Evolutionary conservation across 129 eudicot genomes (phyloP).

Genomic region (Silybum marianum): DNA sequence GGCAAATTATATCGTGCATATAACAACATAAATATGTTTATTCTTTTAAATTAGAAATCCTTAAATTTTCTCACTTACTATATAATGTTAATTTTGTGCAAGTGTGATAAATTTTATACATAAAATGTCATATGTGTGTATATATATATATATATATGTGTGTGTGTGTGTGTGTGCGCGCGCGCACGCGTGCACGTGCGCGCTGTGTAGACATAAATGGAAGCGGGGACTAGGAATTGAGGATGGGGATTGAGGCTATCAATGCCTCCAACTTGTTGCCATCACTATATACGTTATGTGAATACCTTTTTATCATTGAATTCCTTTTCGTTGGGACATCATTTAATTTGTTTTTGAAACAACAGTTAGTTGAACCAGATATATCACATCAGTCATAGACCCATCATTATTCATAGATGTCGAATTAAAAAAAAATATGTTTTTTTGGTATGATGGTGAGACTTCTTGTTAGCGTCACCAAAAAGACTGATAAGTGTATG

Average conservation of each 20-base stretch:
- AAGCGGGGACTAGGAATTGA: not conserved
- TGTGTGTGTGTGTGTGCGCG: too few relatives aligned
- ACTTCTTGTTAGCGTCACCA: not conserved
- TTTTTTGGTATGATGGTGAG: not conserved
- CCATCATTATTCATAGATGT: not conserved
- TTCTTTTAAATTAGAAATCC: too few relatives aligned
- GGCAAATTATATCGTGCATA: too few relatives aligned
- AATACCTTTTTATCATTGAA: not conserved
- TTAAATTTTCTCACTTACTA: too few relatives aligned
- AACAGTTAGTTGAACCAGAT: not conserved
- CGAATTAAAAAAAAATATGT: not conserved
- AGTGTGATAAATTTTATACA: too few relatives aligned
- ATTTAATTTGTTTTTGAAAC: not conserved
- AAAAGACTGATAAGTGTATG: not conserved
- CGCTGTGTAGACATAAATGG: not conserved
- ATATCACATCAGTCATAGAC: not conserved
- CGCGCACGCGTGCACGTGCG: too few relatives aligned
- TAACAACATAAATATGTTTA: too few relatives aligned
- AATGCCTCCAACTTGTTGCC: not conserved
- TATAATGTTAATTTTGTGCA: too few relatives aligned
- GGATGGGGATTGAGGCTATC: not conserved
- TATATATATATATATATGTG: too few relatives aligned
- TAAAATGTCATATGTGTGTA: too few relatives aligned
- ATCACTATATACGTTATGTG: not conserved
- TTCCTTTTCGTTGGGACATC: not conserved